Evolutionary conservation across 805 yeast genomes (phyloP), one percentile per base, ranked within the genome.

Genomic region (Saccharomyces mikatae): DNA sequence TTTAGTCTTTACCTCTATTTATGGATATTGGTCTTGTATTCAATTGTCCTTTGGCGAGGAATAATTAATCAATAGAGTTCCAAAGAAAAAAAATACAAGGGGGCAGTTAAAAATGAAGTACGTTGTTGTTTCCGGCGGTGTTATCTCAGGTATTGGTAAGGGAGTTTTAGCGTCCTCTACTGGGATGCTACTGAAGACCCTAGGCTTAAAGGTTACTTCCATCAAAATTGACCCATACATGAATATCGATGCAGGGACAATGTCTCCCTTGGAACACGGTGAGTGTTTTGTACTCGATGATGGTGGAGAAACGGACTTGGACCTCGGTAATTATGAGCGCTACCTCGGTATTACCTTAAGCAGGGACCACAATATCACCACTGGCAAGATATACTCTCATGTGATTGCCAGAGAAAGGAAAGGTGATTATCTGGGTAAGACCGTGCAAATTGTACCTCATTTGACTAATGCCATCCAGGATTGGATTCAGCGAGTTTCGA

Each of bases 121-220:
- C 96, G 98, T 94, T 67, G 95, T 94, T 67, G 99, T 94, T 49
- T 91, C 98, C 56, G 99, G 99, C 72, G 99, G 99, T 81, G 99
- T 94, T 65, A 94, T 94, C 64, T 88, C 96, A 65, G 99, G 99
- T 76, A 94, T 94, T 71, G 99, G 99, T 72, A 94, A 94, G 73
- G 99, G 99, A 73, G 99, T 94, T 59, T 79, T 87, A 56, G 99
- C 99, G 57, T 90, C 97, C 36, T 89, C 97, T 57, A 94, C 98
- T 31, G 99, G 99, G 57, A 83, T 94, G 74, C 73, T 94, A 60
- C 80, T 94, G 74, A 94, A 94, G 74, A 91, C 99, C 46, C 76
- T 89, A 55, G 99, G 99, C 57, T 79, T 87, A 66, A 85, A 96
- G 69, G 98, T 92, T 58, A 92, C 99, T 4, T 90, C 98, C n/a